Percentiles rank a stretch among this genome's conserved stretches.
phyloP scores from a whole-genome alignment of 176 grass and related monocot genomes.

The Eleusine coracana region DNA sequence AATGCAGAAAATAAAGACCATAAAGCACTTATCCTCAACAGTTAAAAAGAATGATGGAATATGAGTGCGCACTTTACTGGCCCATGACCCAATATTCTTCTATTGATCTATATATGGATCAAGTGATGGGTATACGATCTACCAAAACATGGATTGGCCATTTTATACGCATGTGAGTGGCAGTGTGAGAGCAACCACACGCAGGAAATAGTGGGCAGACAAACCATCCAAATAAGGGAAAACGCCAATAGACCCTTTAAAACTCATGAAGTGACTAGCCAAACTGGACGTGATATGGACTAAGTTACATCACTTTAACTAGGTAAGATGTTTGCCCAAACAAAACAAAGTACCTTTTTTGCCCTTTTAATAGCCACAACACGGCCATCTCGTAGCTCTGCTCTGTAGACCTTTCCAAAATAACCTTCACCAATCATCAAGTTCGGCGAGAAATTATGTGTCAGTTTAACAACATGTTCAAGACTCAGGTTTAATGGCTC shows the following conservation, averaged over 20 bases:
- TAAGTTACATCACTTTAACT: slow-evolving; percentile 13
- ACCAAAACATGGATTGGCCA: slow-evolving; percentile 26
- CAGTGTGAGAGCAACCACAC: neutral
- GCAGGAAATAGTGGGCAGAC: neutral
- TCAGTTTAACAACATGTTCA: slow-evolving; percentile 76
- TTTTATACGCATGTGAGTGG: neutral
- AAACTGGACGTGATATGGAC: neutral
- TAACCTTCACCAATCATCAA: slow-evolving; percentile 75
- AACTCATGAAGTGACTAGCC: slow-evolving; percentile 1
- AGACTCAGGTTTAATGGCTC: slow-evolving; percentile 75
- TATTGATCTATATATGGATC: slow-evolving; percentile 12
- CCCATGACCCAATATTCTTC: neutral
- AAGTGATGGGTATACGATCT: neutral
- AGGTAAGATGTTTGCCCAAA: neutral
- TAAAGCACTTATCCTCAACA: neutral
- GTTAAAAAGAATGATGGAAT: slow-evolving; percentile 13
- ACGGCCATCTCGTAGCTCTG: slow-evolving; percentile 57
- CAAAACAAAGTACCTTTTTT: slow-evolving; percentile 64
- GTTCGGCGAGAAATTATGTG: slow-evolving; percentile 75
- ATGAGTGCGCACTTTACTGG: slow-evolving; percentile 10
- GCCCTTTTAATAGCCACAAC: slow-evolving; percentile 86
- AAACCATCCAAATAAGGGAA: neutral
- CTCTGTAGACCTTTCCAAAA: slow-evolving; percentile 92
- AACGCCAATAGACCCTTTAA: slow-evolving; percentile 12
- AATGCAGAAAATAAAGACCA: slow-evolving; percentile 9